These are phyloP conservation scores for Mucor piriformis DNA, from an alignment of 371 early-diverging fungal genomes.

Conservation along the genomic window DNA sequence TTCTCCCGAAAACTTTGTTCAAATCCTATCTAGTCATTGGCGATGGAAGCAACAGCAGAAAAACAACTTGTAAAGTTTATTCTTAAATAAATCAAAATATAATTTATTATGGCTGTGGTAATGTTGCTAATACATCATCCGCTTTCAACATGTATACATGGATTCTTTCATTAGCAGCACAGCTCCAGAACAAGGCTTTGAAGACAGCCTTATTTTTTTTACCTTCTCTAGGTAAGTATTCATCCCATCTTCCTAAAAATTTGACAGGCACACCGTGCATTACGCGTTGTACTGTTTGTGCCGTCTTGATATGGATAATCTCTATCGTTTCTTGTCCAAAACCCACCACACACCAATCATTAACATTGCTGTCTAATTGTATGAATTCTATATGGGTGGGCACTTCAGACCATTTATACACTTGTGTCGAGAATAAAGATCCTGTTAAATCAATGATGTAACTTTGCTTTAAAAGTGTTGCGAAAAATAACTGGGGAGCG, in stretches of 20 bases:
- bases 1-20: slow-evolving; percentile 6
- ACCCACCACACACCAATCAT: slow-evolving; percentile 45
- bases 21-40: slow-evolving; percentile 14
- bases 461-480: slow-evolving; percentile 45
- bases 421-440: slow-evolving; percentile 41
- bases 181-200: slow-evolving; percentile 21
- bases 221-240: not conserved
- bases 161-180: slow-evolving; percentile 19
- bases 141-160: slow-evolving; percentile 32
- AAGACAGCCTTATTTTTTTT: slow-evolving; percentile 14
- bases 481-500: slow-evolving; percentile 50
- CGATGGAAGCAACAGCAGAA: not conserved
- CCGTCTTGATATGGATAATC: slow-evolving; percentile 34
- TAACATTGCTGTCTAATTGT: slow-evolving; percentile 4
- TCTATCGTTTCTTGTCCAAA: slow-evolving; percentile 42
- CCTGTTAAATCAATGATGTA: slow-evolving; percentile 46
- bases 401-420: slow-evolving; percentile 40
- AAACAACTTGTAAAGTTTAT: slow-evolving; percentile 7
- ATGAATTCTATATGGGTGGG: slow-evolving; percentile 47
- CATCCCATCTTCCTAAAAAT: slow-evolving; percentile 40
- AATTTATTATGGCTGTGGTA: not conserved
- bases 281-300: slow-evolving; percentile 29
- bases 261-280: slow-evolving; percentile 44
- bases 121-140: not conserved
- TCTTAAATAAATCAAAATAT: not conserved